Conservation (phyloP, 108 stramenopile genomes). For the Nitzschia sp. region DNA sequence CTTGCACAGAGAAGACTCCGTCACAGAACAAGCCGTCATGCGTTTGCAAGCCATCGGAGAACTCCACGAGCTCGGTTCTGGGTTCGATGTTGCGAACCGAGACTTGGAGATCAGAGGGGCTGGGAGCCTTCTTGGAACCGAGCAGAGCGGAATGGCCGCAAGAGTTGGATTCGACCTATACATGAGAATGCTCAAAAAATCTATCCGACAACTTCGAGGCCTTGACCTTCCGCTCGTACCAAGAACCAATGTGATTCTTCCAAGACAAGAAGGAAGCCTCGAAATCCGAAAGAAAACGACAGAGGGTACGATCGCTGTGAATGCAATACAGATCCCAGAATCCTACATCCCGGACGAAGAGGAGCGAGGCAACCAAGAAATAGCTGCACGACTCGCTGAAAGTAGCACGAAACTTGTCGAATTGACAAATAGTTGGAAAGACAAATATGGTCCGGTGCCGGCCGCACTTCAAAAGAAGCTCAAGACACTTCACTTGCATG, state of each 20-base stretch:
- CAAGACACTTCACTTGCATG: slow-evolving; percentile 84
- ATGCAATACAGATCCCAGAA: slow-evolving; percentile 63
- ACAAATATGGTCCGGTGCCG: slow-evolving; percentile 73
- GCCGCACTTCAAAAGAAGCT: slow-evolving; percentile 60
- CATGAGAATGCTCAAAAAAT: slow-evolving; percentile 92
- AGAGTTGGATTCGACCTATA: slow-evolving; percentile 95
- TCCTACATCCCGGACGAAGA: slow-evolving; percentile 58
- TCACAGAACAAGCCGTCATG: slow-evolving; percentile 78
- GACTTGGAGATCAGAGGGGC: slow-evolving; percentile 96
- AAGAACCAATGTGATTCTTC: slow-evolving; percentile 73
- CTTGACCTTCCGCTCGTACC: slow-evolving; percentile 79
- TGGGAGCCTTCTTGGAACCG: slow-evolving; percentile 87
- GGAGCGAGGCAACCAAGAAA: slow-evolving; percentile 57
- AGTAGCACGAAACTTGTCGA: slow-evolving; percentile 68
- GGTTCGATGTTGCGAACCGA: slow-evolving; percentile 90
- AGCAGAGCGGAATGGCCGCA: slow-evolving; percentile 91
- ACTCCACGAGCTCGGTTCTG: slow-evolving; percentile 82
- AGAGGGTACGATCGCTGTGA: slow-evolving; percentile 9
- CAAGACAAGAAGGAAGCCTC: slow-evolving; percentile 65
- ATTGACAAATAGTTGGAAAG: slow-evolving; percentile 79
- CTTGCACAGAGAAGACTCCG: slow-evolving; percentile 64
- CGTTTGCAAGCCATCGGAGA: slow-evolving; percentile 88
- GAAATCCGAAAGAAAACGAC: slow-evolving; percentile 39
- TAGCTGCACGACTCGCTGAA: slow-evolving; percentile 76
- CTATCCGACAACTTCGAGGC: slow-evolving; percentile 82